Conservation (phyloP, 352 stramenopile species). For the Hyaloperonospora brassicae region DNA sequence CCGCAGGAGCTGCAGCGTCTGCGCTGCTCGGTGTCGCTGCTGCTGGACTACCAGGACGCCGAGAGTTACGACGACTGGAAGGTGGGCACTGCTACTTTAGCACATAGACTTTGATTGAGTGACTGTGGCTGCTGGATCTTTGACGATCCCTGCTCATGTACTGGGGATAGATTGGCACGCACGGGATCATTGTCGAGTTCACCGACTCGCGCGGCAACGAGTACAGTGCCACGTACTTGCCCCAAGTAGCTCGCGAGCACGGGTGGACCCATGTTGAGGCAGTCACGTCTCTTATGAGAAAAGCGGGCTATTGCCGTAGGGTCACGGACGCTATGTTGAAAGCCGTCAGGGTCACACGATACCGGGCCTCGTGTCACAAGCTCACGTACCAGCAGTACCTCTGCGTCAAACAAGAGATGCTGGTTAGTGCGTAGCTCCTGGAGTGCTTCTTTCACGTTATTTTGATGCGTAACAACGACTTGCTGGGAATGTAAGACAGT, state of each 20-base stretch:
- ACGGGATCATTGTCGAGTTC: slow-evolving; percentile 81
- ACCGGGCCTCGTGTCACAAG: slow-evolving; percentile 77
- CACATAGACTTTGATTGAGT: too few species aligned
- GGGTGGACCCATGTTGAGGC: slow-evolving; percentile 64
- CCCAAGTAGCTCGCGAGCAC: slow-evolving; percentile 68
- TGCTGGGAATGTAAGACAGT: too few species aligned
- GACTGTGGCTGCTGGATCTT: too few species aligned
- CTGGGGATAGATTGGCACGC: slow-evolving; percentile 43
- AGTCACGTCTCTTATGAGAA: slow-evolving; percentile 70
- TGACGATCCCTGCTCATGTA: not conserved
- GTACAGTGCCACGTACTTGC: slow-evolving; percentile 74
- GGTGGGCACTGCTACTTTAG: slow-evolving; percentile 19
- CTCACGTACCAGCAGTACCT: slow-evolving; percentile 77
- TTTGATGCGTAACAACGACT: slow-evolving; percentile 2
- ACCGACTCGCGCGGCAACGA: slow-evolving; percentile 34
- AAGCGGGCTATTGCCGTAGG: slow-evolving; percentile 58
- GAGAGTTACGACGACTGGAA: slow-evolving; percentile 78
- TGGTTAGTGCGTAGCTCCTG: slow-evolving; percentile 15
- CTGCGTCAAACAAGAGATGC: slow-evolving; percentile 44
- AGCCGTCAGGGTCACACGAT: slow-evolving; percentile 66
- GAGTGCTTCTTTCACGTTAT: slow-evolving; percentile 13
- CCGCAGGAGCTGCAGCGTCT: slow-evolving; percentile 57
- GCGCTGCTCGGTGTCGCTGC: slow-evolving; percentile 72
- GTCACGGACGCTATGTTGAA: slow-evolving; percentile 51
- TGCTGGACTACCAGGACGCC: slow-evolving; percentile 71